A percentile compares a stretch with the other conserved stretches of the same genome.
Evolutionary conservation across 2,329 filamentous ascomycete species (phyloP).

Genomic region (Ophiostoma novo-ulmi): DNA sequence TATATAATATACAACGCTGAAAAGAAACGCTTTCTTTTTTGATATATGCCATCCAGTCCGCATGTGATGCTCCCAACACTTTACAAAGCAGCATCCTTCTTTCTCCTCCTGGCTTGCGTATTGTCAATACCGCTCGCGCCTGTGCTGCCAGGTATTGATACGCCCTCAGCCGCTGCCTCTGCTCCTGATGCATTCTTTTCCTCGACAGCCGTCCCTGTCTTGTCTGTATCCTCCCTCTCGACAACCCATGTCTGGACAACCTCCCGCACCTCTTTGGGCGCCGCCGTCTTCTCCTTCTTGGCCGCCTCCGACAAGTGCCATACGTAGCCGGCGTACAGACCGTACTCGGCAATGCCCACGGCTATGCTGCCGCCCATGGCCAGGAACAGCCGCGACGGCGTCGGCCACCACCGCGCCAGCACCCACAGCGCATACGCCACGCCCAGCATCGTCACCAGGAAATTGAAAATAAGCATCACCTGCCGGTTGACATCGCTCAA

Average conservation of each 20-base stretch:
- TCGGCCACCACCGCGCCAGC: constrained; percentile 69
- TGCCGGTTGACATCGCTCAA: constrained; percentile 74
- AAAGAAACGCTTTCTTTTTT: neutral
- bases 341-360: constrained; percentile 71
- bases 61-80: neutral
- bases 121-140: constrained; percentile 11
- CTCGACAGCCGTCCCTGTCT: no score
- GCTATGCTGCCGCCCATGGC: constrained; percentile 64
- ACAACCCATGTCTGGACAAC: constrained; percentile 69
- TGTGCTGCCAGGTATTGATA: neutral
- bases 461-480: constrained; percentile 79
- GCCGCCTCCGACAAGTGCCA: constrained; percentile 66
- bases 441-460: constrained; percentile 78
- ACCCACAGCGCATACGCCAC: constrained; percentile 74
- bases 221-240: constrained; percentile 30
- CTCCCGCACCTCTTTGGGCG: constrained; percentile 60
- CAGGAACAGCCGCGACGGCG: constrained; percentile 63
- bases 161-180: neutral
- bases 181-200: constrained; percentile 27
- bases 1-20: neutral
- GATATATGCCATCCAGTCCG: neutral
- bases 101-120: constrained; percentile 13
- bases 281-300: constrained; percentile 52
- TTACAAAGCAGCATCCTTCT: constrained; percentile 5
- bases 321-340: constrained; percentile 70